Base-by-base conservation (phyloP, 495 filamentous ascomycete genomes). In the Aspergillus hancockii region DNA sequence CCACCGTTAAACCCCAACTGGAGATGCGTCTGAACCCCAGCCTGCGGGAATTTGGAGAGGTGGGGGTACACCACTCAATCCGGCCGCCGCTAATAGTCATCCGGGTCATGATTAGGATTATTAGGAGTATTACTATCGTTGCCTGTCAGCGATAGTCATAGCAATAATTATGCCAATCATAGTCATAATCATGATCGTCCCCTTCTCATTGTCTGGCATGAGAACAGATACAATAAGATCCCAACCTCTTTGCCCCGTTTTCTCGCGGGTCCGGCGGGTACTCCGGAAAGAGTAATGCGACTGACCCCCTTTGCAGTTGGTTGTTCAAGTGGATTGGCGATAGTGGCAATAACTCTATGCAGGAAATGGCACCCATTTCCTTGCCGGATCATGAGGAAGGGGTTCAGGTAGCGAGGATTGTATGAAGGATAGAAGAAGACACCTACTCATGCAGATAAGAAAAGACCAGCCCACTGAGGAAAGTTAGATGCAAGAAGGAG, bases 191-290 rank as follows among this genome's bases (percentile, higher is more conserved):
- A n/a, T 8, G 14, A 41, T 53, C 51, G 23, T 41, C 51, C 18
- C 32, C 51, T 36, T 41, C n/a, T 41, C 16, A 41, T 41, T 41
- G 16, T 41, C 14, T 23, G 19, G 23, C 10, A 18, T 38, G 30
- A 34, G 18, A 22, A 19, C 34, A 18, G 50, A 53, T 32, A 28
- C 13, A 36, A 34, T 40, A 40, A 40, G n/a, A 16, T 40, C n/a
- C 51, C 25, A 28, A 28, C 25, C 25, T 28, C 25, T 28, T 25
- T 23, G 21, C 6, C 13, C 23, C 14, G 7, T 53, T 54, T 58
- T 49, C 22, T 56, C 50, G 62, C 62, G 62, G 62, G 43, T 59
- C 58, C 51, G 47, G 62, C 62, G 62, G 62, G 56, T 49, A 52
- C 57, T 55, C 50, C 38, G 49, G 31, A 62, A 62, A 59, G 53